Evolutionary conservation across 2,329 filamentous ascomycete genomes (phyloP).

Genomic region (Lasiodiplodia theobromae): DNA sequence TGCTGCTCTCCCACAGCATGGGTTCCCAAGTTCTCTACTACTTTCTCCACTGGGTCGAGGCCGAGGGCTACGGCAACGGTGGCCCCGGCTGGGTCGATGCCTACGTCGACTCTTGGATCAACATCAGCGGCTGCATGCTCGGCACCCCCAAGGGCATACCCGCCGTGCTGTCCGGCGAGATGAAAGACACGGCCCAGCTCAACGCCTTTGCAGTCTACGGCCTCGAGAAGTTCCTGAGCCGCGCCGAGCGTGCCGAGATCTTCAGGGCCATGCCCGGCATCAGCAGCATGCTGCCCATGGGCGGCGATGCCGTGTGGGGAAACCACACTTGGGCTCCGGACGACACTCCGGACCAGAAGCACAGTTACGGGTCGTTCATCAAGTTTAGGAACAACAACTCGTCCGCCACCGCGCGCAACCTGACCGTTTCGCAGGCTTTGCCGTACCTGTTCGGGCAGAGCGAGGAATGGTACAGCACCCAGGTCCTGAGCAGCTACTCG

Average conservation of each 20-base stretch:
- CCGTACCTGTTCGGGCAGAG: constrained; percentile 78
- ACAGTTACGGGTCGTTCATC: constrained; percentile 80
- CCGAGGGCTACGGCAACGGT: constrained; percentile 77
- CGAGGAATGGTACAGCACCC: constrained; percentile 84
- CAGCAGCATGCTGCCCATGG: constrained; percentile 94
- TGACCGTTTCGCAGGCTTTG: constrained; percentile 81
- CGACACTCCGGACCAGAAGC: constrained; percentile 74
- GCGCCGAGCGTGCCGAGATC: constrained; percentile 88
- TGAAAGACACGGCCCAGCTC: constrained; percentile 96
- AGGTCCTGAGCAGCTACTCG: constrained; percentile 79
- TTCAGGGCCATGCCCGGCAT: constrained; percentile 98
- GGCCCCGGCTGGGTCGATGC: constrained; percentile 89
- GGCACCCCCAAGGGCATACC: constrained; percentile 91
- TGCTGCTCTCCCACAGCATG: constrained; percentile 95
- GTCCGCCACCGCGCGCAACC: constrained; percentile 63
- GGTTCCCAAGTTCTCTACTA: constrained; percentile 93
- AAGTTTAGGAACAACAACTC: constrained; percentile 77
- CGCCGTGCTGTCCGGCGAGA: constrained; percentile 91
- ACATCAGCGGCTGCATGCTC: constrained; percentile 97
- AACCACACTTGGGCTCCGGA: constrained; percentile 88
- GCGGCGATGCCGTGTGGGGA: constrained; percentile 94
- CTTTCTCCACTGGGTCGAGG: constrained; percentile 83
- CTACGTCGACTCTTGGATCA: constrained; percentile 94
- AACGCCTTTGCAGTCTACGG: constrained; percentile 97
- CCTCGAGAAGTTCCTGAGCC: constrained; percentile 91